A percentile compares a stretch with the other conserved stretches of the same genome.
These are phyloP conservation scores for Quercus suber DNA, from an alignment of 306 rosid genomes.

Conservation along the genomic window DNA sequence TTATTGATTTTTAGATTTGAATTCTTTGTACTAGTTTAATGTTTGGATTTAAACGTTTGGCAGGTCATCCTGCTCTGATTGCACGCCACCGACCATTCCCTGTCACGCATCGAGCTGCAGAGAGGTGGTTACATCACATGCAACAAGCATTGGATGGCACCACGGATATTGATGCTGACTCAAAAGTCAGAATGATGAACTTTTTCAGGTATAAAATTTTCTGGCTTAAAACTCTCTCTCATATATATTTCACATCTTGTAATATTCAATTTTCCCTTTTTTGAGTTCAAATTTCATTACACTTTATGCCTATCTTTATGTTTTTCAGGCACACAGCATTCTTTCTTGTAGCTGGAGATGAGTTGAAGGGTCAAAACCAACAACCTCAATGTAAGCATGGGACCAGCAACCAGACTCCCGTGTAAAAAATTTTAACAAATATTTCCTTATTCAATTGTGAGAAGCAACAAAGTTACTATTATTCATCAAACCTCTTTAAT, in stretches of 20 bases:
- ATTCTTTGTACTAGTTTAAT: not conserved
- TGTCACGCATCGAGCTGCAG: slow-evolving; percentile 67
- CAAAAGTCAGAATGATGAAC: slow-evolving; percentile 60
- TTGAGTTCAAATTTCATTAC: not conserved
- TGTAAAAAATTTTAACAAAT: slow-evolving; percentile 23
- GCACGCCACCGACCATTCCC: slow-evolving; percentile 81
- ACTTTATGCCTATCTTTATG: not conserved
- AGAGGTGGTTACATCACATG: slow-evolving; percentile 91
- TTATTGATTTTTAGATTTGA: not conserved
- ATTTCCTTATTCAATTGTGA: not conserved
- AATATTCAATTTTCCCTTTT: not conserved
- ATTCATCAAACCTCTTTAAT: slow-evolving; percentile 6
- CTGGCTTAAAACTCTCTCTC: not conserved
- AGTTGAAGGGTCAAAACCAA: slow-evolving; percentile 51
- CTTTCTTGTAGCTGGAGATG: slow-evolving; percentile 84
- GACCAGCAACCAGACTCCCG: slow-evolving; percentile 25
- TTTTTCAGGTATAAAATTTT: slow-evolving; percentile 60
- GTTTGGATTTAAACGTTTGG: slow-evolving; percentile 6
- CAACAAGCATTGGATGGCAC: slow-evolving; percentile 64
- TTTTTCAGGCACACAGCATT: slow-evolving; percentile 76
- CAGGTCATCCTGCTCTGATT: slow-evolving; percentile 94
- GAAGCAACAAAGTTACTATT: not conserved
- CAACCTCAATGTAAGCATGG: slow-evolving; percentile 52
- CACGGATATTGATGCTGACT: slow-evolving; percentile 60
- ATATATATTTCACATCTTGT: not conserved